These are phyloP conservation scores for Blastomyces parvus DNA, from an alignment of 2,329 filamentous ascomycete genomes.

Conservation along the genomic window DNA sequence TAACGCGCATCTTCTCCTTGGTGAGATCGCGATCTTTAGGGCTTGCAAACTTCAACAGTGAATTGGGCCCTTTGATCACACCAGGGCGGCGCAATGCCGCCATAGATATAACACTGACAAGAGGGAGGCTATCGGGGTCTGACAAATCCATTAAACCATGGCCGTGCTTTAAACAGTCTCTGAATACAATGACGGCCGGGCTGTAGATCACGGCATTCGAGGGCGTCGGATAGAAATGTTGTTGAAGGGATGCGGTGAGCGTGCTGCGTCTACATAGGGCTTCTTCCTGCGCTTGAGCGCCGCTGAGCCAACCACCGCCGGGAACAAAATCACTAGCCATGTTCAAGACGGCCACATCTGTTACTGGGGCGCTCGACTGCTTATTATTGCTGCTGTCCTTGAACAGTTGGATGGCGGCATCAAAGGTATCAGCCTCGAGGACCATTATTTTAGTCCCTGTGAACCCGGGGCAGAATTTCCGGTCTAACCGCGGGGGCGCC, in stretches of 20 bases:
- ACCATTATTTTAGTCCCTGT: slow-evolving; percentile 5
- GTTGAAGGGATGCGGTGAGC: slow-evolving; percentile 7
- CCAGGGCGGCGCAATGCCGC: slow-evolving; percentile 9
- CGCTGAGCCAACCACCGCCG: slow-evolving; percentile 9
- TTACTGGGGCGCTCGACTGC: neutral
- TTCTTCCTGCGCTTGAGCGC: slow-evolving; percentile 11
- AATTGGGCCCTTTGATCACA: neutral
- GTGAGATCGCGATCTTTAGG: slow-evolving; percentile 7
- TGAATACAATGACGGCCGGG: slow-evolving; percentile 11
- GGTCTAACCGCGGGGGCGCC: neutral
- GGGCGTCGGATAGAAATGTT: slow-evolving; percentile 10
- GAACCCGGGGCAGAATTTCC: slow-evolving; percentile 1
- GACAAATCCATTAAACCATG: slow-evolving; percentile 10
- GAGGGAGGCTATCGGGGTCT: slow-evolving; percentile 4
- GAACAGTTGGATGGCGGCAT: slow-evolving; percentile 2
- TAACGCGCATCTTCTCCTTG: slow-evolving; percentile 12
- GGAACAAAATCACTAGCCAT: slow-evolving; percentile 9
- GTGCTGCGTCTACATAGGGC: slow-evolving; percentile 13
- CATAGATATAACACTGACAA: slow-evolving; percentile 12
- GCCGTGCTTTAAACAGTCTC: slow-evolving; percentile 4
- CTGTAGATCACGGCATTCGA: slow-evolving; percentile 9
- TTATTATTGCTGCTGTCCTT: neutral
- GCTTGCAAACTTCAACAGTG: slow-evolving; percentile 3
- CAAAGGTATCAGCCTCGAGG: slow-evolving; percentile 8
- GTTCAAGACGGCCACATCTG: slow-evolving; percentile 10